Evolutionary conservation across 352 stramenopile species (phyloP), one percentile per base, ranked within the genome.

Genomic region (Phytopythium boreale): DNA sequence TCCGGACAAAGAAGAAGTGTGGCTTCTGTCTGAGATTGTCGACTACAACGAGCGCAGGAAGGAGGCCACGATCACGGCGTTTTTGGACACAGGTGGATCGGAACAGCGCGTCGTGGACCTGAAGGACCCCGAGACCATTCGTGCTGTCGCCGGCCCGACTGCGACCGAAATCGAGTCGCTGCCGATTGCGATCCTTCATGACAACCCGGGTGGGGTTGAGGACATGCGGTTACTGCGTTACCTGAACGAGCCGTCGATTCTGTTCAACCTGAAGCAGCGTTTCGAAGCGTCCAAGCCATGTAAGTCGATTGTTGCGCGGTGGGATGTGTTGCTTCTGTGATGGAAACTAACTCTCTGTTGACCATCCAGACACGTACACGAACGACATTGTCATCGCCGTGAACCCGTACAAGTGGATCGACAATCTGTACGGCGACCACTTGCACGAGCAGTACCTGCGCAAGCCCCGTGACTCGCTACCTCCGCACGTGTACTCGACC

Each of bases 311-410:
- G 43, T 62, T 56, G 17, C 2, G 9, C 14, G 20, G 20, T 24
- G 2, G 20, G 20, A 19, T 15, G 11, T 24, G 43, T 22, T n/a
- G 22, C 2, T 46, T n/a, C 8, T 26, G 2, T 15, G 17, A 64
- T 29, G 10, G 29, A 27, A 47, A 47, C 31, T 59, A 29, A 37
- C 31, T 27, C 22, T 65, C 8, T 61, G 4, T 59, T 47, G 27
- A 19, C 59, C 24, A 31, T 52, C 14, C 34, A 82, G 74, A 99
- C 78, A 99, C 97, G n/a, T 97, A 98, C 74, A 98, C 97, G 6
- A 98, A 98, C 44, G 96, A 99, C 37, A 99, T 99, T 71, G 89
- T 99, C 57, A 98, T 99, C 56, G 97, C 97, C 6, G 90, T 99
- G 27, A 99, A 99, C 73, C 97, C 97, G 49, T 99, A 98, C 78